Evolutionary conservation across 768 basidiomycete genomes (phyloP).

Genomic region (Calvatia gigantea): DNA sequence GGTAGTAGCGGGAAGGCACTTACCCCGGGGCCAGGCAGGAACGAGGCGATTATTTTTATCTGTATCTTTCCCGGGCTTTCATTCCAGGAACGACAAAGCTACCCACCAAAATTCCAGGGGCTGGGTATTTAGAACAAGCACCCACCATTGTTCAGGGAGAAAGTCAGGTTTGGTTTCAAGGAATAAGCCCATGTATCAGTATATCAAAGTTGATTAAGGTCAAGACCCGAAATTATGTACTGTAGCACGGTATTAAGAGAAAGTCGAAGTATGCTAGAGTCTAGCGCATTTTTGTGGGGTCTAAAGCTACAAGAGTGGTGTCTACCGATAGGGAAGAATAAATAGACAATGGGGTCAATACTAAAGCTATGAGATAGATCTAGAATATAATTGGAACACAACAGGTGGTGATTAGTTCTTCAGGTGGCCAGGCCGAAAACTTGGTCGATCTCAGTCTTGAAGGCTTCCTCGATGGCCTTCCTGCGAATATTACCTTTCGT

Average conservation of each 20-base stretch:
- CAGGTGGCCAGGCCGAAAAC: conserved; percentile 37
- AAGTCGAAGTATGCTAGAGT: neutral
- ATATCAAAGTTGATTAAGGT: too few relatives aligned
- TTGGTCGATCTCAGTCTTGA: conserved; percentile 51
- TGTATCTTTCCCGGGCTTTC: neutral
- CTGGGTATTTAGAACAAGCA: too few relatives aligned
- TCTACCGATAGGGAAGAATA: neutral
- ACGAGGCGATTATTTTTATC: neutral
- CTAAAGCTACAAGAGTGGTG: conserved; percentile 9
- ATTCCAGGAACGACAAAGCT: neutral
- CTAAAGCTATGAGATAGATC: neutral
- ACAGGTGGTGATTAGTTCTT: neutral
- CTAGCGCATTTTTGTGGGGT: neutral
- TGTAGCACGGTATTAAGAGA: neutral
- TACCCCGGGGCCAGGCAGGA: neutral
- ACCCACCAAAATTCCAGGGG: neutral
- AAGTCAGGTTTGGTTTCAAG: too few relatives aligned
- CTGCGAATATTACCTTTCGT: conserved; percentile 84
- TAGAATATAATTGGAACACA: neutral
- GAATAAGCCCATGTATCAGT: too few relatives aligned
- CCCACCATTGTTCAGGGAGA: too few relatives aligned
- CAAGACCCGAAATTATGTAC: too few relatives aligned
- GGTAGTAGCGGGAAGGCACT: too few relatives aligned
- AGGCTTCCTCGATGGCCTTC: conserved; percentile 68
- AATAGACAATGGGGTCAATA: neutral